Percentiles rank a stretch among this genome's conserved stretches.
phyloP scores from a whole-genome alignment of 164 flowering plant species.

The Santalum album region DNA sequence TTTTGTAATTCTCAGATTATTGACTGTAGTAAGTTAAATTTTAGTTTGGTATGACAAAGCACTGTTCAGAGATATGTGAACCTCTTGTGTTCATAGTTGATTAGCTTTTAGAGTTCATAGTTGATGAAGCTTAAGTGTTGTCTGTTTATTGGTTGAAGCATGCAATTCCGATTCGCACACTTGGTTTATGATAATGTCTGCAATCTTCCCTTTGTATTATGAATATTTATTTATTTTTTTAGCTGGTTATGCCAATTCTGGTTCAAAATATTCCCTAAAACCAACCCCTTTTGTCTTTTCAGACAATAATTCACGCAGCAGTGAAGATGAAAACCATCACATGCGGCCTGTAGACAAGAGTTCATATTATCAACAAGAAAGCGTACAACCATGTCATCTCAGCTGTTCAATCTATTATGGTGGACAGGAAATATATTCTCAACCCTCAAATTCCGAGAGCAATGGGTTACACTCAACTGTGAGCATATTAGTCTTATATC shows the following conservation, averaged over 20 bases:
- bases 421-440: constrained; percentile 48
- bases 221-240: not conserved
- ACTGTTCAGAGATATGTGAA: too few relatives aligned
- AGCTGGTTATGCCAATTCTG: too few relatives aligned
- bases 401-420: constrained; percentile 59
- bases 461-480: constrained; percentile 17
- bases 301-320: constrained; percentile 13
- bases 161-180: not conserved
- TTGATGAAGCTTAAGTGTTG: too few relatives aligned
- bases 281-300: too few relatives aligned
- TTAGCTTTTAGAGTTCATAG: too few relatives aligned
- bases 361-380: constrained; percentile 28
- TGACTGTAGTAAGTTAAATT: too few relatives aligned
- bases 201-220: not conserved
- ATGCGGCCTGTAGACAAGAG: constrained; percentile 10
- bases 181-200: not conserved
- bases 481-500: constrained; percentile 10
- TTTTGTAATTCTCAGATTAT: too few relatives aligned
- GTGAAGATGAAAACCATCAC: constrained; percentile 12
- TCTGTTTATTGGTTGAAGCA: not conserved
- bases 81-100: too few relatives aligned
- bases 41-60: too few relatives aligned
- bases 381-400: constrained; percentile 28
- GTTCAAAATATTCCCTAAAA: too few relatives aligned
- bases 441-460: constrained; percentile 14